Base-by-base conservation (phyloP, 2,329 filamentous ascomycete genomes). In the Fusarium scirpi region DNA sequence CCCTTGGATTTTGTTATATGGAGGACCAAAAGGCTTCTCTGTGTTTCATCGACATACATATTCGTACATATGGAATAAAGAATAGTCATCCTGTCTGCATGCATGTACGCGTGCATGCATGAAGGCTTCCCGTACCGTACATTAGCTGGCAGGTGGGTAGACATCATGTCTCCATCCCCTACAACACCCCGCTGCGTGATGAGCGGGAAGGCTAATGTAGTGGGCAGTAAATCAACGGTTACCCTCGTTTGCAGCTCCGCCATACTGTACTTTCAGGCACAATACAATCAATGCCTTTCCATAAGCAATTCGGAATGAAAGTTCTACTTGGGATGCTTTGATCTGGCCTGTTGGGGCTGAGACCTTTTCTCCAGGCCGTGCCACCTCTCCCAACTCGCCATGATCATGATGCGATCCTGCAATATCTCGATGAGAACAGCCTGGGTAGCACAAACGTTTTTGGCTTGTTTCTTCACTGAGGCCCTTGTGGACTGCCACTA, bases 171-270 rank as follows among this genome's bases (percentile, higher is more conserved):
- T 58, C 65, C 60, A 65, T 62, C 58, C 62, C 64, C 67, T 72
- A 65, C 65, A 58, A 70, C 63, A 61, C 71, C 72, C 59, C 67
- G 62, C 70, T 74, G 72, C 73, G 59, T 75, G 75, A 67, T 72
- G 69, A 66, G 68, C 76, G 76, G 76, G 76, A 78, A 76, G 76
- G 46, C 76, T 78, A 77, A 78, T 74, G 74, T 77, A 76, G 66
- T 58, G 51, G 58, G 73, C 62, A 69, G 54, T 70, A 69, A 67
- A 62, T 65, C 60, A 56, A 68, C 58, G 66, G 65, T 56, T 66
- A 73, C 73, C 68, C 60, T 72, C 70, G 66, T 68, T 55, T 61
- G 59, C 58, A 59, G 48, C 56, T 58, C 46, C 40, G 60, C 49
- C n/a, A 43, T 59, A n/a, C 24, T 40, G 40, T 59, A n/a, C 24